phyloP scores from a whole-genome alignment of 2,329 filamentous ascomycete species.

The Fusarium sp. region DNA sequence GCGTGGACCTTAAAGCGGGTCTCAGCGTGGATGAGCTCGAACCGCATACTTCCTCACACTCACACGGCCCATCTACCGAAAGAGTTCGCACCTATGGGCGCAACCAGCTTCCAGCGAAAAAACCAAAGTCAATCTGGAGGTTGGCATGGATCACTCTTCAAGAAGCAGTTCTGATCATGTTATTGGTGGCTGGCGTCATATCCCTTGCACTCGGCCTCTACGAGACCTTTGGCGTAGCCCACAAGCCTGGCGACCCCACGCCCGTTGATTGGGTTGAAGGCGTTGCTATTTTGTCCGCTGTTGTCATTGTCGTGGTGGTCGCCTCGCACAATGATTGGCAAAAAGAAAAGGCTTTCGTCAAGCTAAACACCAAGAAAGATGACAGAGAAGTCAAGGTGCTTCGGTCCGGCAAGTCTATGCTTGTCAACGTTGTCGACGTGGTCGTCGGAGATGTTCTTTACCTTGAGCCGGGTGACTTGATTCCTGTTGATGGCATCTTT shows the following conservation, averaged over 20 bases:
- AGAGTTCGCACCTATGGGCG: constrained; percentile 1
- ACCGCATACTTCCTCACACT: constrained; percentile 41
- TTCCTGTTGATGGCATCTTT: constrained; percentile 77
- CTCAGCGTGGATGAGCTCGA: constrained; percentile 73
- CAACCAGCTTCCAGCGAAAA: constrained; percentile 21
- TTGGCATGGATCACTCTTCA: constrained; percentile 22
- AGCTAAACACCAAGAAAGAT: constrained; percentile 70
- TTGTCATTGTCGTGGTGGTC: constrained; percentile 71
- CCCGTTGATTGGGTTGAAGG: constrained; percentile 74
- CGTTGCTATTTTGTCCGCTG: constrained; percentile 72
- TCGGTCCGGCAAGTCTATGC: constrained; percentile 70
- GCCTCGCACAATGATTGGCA: constrained; percentile 75
- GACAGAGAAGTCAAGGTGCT: constrained; percentile 74
- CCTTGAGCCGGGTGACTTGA: constrained; percentile 74
- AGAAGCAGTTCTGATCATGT: constrained; percentile 68
- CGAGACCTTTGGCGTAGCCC: constrained; percentile 64
- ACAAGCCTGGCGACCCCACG: constrained; percentile 49
- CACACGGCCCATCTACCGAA: background rate
- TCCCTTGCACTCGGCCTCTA: constrained; percentile 75
- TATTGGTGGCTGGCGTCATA: constrained; percentile 73
- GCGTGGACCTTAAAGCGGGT: constrained; percentile 71
- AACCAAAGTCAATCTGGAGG: constrained; percentile 15
- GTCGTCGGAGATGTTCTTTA: constrained; percentile 76
- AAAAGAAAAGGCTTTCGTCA: constrained; percentile 73
- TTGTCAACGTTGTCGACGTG: constrained; percentile 73